Evolutionary conservation across 495 filamentous ascomycete genomes (phyloP).

Genomic region (Aspergillus avenaceus): DNA sequence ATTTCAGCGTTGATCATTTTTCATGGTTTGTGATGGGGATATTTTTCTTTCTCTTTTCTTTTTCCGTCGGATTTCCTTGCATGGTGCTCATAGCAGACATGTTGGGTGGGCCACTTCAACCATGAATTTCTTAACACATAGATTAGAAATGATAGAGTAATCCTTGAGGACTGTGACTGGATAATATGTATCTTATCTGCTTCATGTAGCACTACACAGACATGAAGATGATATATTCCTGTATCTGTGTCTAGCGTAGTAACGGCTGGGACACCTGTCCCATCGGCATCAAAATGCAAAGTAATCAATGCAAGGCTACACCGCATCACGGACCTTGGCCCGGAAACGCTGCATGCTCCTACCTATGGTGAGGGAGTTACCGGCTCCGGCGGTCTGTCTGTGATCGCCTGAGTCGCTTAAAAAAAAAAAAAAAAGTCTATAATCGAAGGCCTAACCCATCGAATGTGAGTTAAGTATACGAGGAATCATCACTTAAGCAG

Average conservation of each 20-base stretch:
- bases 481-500: too few species aligned
- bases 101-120: not conserved
- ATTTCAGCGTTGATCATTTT: slow-evolving; percentile 18
- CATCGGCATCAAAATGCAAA: too few species aligned
- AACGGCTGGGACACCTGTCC: too few species aligned
- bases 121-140: slow-evolving; percentile 9
- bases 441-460: too few species aligned
- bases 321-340: too few species aligned
- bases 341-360: too few species aligned
- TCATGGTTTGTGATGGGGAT: slow-evolving; percentile 10
- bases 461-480: too few species aligned
- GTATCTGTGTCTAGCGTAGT: not conserved
- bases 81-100: slow-evolving; percentile 3
- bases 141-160: slow-evolving; percentile 16
- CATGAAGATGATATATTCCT: not conserved
- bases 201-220: not conserved
- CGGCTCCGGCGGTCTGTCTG: too few species aligned
- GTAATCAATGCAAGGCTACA: too few species aligned
- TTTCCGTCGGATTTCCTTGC: slow-evolving; percentile 13
- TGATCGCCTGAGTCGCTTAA: not conserved
- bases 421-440: too few species aligned
- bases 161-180: slow-evolving; percentile 2
- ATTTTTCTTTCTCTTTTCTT: slow-evolving; percentile 8
- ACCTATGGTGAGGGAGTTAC: too few species aligned
- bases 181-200: too few species aligned